A percentile compares a stretch with the other conserved stretches of the same genome.
These are phyloP conservation scores for Colletotrichum acutatum DNA, from an alignment of 2,329 filamentous ascomycete genomes.

Conservation along the genomic window DNA sequence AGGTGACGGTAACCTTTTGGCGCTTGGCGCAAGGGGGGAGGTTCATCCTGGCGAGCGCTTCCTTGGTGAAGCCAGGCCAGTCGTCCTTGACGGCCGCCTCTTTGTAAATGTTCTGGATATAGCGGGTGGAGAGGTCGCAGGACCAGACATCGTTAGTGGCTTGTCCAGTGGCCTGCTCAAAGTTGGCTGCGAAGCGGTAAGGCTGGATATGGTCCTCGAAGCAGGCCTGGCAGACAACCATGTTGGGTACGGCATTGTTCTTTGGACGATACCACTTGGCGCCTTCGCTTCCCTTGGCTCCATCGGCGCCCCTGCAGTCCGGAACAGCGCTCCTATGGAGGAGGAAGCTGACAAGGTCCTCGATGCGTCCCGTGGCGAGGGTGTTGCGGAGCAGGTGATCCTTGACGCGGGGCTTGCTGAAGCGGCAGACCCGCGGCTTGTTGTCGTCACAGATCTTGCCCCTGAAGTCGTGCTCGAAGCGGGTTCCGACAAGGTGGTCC, in stretches of 20 bases:
- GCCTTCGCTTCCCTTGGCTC: slow-evolving; percentile 38
- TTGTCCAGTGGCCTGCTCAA: slow-evolving; percentile 42
- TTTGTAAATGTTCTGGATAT: slow-evolving; percentile 44
- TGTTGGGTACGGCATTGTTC: slow-evolving; percentile 43
- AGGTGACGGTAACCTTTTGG: slow-evolving; percentile 36
- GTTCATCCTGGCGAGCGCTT: slow-evolving; percentile 42
- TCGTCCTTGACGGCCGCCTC: slow-evolving; percentile 36
- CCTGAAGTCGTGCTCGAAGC: slow-evolving; percentile 43
- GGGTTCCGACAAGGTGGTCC: slow-evolving; percentile 47
- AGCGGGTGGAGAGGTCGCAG: slow-evolving; percentile 48
- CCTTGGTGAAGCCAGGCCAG: slow-evolving; percentile 47
- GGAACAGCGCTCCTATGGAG: slow-evolving; percentile 38
- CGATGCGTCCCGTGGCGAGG: slow-evolving; percentile 41
- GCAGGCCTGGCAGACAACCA: slow-evolving; percentile 52
- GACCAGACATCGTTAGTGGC: slow-evolving; percentile 44
- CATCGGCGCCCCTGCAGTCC: slow-evolving; percentile 43
- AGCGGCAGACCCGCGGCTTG: slow-evolving; percentile 46
- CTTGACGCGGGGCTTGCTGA: slow-evolving; percentile 46
- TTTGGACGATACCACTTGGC: slow-evolving; percentile 47
- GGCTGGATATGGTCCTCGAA: slow-evolving; percentile 46
- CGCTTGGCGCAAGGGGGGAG: slow-evolving; percentile 43
- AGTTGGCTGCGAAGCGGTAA: slow-evolving; percentile 43
- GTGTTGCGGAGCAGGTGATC: slow-evolving; percentile 46
- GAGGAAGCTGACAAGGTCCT: slow-evolving; percentile 44
- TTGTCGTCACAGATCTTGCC: slow-evolving; percentile 38